Base-by-base conservation (phyloP, 179 eudicot species). In the Silene coronaria region DNA sequence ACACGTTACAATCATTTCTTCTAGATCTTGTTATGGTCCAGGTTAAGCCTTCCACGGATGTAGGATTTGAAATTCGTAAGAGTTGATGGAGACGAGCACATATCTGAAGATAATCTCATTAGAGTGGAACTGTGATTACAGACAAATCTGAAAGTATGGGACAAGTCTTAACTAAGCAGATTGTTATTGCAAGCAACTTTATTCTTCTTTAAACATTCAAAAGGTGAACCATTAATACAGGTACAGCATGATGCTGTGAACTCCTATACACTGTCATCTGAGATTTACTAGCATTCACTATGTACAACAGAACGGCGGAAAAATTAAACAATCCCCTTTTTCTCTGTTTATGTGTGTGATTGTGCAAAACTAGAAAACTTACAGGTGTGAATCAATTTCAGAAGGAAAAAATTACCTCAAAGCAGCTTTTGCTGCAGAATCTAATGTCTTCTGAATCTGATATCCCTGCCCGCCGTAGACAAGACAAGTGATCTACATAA, bases 1-100 rank as follows among this genome's bases (percentile, higher is more conserved):
- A 78, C 75, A 83, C 73, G 36, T 85, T 86, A 78, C 80, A 83
- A 70, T 86, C 83, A 46, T 86, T 86, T 75, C 88, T 83, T 80
- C 88, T 78, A 55, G 88, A 85, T 76, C 88, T 83, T 68, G 84
- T 83, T 69, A 85, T 59, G 38, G 88, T 80, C 88, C 88, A 85
- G 13, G 84, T 75, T 36, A 85, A 66, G 76, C 83, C 85, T 78
- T 81, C 88, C 68, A 58, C 68, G 34, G 69, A n/a, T 19, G 84
- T 81, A 63, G 80, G 85, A 67, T 75, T 84, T 64, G 79, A 79
- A 75, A 72, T 81, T 73, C 80, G 83, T 61, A 86, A 9, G 65
- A 81, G 80, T 72, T 81, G 79, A 77, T 86, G 88, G 71, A 86
- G 86, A 21, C 86, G 86, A 70, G 78, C 80, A 83, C 85, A 86